Percentiles rank a stretch among this genome's conserved stretches.
These are phyloP conservation scores for Xylaria sp. DNA, from an alignment of 2,329 filamentous ascomycete species.

Conservation along the genomic window DNA sequence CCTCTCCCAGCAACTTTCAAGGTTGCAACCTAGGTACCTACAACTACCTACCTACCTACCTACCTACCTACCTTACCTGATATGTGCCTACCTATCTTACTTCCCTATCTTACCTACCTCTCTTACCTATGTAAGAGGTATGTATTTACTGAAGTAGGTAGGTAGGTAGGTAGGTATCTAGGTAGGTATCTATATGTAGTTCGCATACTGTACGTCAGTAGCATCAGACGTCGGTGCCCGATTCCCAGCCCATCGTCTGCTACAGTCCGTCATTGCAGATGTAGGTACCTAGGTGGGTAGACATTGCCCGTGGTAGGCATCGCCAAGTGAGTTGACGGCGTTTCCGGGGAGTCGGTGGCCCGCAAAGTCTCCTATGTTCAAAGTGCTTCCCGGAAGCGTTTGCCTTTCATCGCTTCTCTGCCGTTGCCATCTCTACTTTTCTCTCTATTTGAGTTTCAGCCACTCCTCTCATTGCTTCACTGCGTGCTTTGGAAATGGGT, in stretches of 20 bases:
- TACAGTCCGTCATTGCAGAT: too few species aligned
- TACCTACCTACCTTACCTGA: not conserved
- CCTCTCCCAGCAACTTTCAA: too few species aligned
- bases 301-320: not conserved
- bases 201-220: too few species aligned
- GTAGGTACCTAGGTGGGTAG: not conserved
- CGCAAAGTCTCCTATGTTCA: not conserved
- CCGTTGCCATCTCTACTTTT: constrained; percentile 10
- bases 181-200: too few species aligned
- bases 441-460: constrained; percentile 34
- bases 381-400: not conserved
- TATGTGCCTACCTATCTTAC: not conserved
- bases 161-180: too few species aligned
- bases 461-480: constrained; percentile 33
- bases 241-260: too few species aligned
- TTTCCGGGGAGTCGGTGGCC: not conserved
- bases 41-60: not conserved
- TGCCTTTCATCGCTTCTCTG: constrained; percentile 5
- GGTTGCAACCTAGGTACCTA: too few species aligned
- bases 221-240: too few species aligned
- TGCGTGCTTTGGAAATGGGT: constrained; percentile 32
- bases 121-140: too few species aligned
- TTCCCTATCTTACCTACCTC: too few species aligned
- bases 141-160: too few species aligned
- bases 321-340: not conserved